Base-by-base conservation (phyloP, 1,284 basidiomycete genomes). In the Sphaerobolus stellatus region DNA sequence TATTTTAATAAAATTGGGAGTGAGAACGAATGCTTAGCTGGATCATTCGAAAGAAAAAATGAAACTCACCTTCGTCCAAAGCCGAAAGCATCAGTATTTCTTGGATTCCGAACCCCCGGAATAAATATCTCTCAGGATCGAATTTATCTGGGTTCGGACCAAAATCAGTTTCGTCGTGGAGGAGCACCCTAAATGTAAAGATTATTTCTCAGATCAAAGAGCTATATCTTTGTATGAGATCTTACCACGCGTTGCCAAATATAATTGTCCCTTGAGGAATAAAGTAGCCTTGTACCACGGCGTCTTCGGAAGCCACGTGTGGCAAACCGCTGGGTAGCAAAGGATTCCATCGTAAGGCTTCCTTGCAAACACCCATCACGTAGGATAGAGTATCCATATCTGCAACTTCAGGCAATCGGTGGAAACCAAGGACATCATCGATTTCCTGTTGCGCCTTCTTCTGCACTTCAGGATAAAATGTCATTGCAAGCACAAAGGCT, bases 291-390 rank as follows among this genome's bases (percentile, higher is more conserved):
- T 27, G 16, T 2, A 45, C 25, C 5, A 22, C 9, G 4, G 2
- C 11, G 9, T 45, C 43, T 24, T 38, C 25, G 14, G 41, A 13
- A 11, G 16, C 16, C 5, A 3, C 22, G 25, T 13, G 43, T 25
- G 43, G 11, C 25, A 45, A 45, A 3, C n/a, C 3, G 18, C n/a
- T 27, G 5, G 5, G 43, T 20, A 24, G n/a, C 3, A 25, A 16
- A 13, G 43, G 43, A 27, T 45, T 16, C 43, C 43, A 45, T 27
- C 43, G 43, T 14, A 45, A 9, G 16, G 25, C 18, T 45, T 45
- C 63, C 33, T 63, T 61, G 29, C 61, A 27, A 18, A 64, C 57
- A 7, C 57, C 58, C 9, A 58, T 51, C 6, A 62, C 45, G 48
- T 63, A 64, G 4, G 59, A 58, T 8, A 64, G 27, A 2, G 46